Evolutionary conservation across 2,329 filamentous ascomycete species (phyloP), one percentile per base, ranked within the genome.

Genomic region (Neonectria sp.): DNA sequence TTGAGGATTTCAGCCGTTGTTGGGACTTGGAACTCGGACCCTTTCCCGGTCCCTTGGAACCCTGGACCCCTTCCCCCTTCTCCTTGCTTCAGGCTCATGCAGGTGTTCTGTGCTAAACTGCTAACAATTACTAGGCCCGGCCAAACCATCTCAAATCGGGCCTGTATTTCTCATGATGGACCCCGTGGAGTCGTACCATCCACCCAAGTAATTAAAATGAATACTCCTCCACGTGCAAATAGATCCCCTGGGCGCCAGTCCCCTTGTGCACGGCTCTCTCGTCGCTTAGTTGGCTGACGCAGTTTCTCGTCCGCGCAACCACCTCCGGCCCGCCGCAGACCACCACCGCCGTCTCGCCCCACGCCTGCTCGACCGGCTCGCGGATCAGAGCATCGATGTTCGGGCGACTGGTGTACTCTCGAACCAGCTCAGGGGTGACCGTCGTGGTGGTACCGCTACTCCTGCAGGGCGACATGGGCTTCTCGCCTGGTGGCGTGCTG

Each of bases 191-290:
- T 40, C 37, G 15, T 40, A 40, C 37, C 37, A n/a, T 40, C 37
- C 37, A n/a, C 37, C 35, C 40, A 24, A n/a, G 17, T 21, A 40
- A 57, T 73, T 73, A 88, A 69, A 88, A 88, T 27, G 83, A 83
- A 76, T 90, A 91, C 75, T 91, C 88, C 69, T 91, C 89, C 1
- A 87, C 88, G 75, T 89, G 85, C 62, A 91, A 73, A 74, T 86
- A 85, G 46, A 91, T 90, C 0, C 89, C 89, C 74, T 91, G 89
- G 0, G 89, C 89, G 1, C 88, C 89, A 0, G 88, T 90, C 6
- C 89, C 89, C 76, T 91, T 91, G 74, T 91, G 89, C 25, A 91
- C 89, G 1, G 86, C 89, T 46, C 89, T 80, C 78, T 91, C 89
- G 71, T 91, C 88, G 60, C 87, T 89, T 67, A 91, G 68, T 33